These are phyloP conservation scores for Raphanus sativus DNA, from an alignment of 345 rosid species.

Conservation along the genomic window DNA sequence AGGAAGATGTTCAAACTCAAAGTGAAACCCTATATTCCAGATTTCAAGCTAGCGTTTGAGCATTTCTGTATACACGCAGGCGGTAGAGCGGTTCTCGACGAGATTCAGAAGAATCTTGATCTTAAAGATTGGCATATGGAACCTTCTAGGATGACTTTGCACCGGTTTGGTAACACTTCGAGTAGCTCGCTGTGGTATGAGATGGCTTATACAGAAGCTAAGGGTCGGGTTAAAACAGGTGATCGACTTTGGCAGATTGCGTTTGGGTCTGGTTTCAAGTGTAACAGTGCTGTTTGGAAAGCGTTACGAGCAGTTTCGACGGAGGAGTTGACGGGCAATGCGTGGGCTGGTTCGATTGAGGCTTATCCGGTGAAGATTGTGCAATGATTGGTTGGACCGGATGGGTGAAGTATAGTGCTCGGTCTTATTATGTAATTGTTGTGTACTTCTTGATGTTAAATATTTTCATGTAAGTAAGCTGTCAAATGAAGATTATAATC, in stretches of 20 bases:
- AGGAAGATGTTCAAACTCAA: conserved; percentile 57
- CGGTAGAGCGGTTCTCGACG: conserved; percentile 83
- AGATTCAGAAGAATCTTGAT: conserved; percentile 66
- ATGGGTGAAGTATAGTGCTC: not conserved
- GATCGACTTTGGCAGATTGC: conserved; percentile 96
- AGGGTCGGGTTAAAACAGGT: conserved; percentile 67
- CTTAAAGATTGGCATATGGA: conserved; percentile 90
- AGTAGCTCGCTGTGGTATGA: conserved; percentile 96
- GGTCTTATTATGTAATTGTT: conserved; percentile 15
- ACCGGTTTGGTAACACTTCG: conserved; percentile 88
- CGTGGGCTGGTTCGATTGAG: conserved; percentile 67
- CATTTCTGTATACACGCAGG: conserved; percentile 91
- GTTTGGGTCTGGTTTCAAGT: conserved; percentile 94
- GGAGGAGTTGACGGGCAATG: conserved; percentile 50
- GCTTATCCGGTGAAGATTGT: conserved; percentile 61
- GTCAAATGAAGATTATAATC: conserved; percentile 11
- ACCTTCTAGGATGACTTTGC: conserved; percentile 88
- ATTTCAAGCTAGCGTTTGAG: conserved; percentile 87
- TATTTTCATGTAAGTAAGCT: conserved; percentile 18
- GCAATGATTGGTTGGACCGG: conserved; percentile 23
- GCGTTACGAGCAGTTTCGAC: conserved; percentile 52
- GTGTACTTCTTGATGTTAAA: not conserved
- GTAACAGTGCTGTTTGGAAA: conserved; percentile 93
- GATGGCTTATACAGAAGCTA: conserved; percentile 84
- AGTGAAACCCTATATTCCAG: conserved; percentile 74